Percentiles rank a stretch among this genome's conserved stretches.
phyloP scores from a whole-genome alignment of 345 rosid species.

The Durio zibethinus region DNA sequence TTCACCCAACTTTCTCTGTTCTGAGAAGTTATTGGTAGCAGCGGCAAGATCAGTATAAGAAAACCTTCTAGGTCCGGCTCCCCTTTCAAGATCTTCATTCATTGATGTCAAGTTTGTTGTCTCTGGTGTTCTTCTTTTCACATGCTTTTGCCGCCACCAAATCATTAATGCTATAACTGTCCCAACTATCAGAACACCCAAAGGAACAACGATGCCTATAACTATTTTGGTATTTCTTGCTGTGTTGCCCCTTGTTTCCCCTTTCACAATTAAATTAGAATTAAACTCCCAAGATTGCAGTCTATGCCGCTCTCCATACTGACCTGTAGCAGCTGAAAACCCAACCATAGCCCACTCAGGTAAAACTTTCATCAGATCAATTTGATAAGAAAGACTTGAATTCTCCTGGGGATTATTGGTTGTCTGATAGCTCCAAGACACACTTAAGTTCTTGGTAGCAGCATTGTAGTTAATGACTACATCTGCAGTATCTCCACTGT shows the following conservation, averaged over 20 bases:
- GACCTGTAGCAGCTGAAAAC: constrained; percentile 35
- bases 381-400: constrained; percentile 29
- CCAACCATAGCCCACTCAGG: constrained; percentile 45
- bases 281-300: constrained; percentile 39
- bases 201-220: constrained; percentile 19
- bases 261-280: constrained; percentile 19
- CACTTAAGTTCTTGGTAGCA: constrained; percentile 14
- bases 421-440: constrained; percentile 36
- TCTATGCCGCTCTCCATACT: constrained; percentile 6
- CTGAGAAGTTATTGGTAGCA: background rate
- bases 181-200: constrained; percentile 14
- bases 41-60: too few relatives aligned
- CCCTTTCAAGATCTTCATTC: too few relatives aligned
- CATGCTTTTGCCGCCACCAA: constrained; percentile 19
- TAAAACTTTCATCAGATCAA: constrained; percentile 36
- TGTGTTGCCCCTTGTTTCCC: constrained; percentile 4
- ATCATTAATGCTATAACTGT: background rate
- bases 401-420: constrained; percentile 25
- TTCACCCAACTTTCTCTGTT: background rate
- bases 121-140: background rate
- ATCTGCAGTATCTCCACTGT: background rate
- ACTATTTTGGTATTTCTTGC: constrained; percentile 5
- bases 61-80: too few relatives aligned
- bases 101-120: too few relatives aligned
- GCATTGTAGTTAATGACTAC: constrained; percentile 34